Base-by-base conservation (phyloP, 2,329 filamentous ascomycete genomes). In the Curvularia sp. region DNA sequence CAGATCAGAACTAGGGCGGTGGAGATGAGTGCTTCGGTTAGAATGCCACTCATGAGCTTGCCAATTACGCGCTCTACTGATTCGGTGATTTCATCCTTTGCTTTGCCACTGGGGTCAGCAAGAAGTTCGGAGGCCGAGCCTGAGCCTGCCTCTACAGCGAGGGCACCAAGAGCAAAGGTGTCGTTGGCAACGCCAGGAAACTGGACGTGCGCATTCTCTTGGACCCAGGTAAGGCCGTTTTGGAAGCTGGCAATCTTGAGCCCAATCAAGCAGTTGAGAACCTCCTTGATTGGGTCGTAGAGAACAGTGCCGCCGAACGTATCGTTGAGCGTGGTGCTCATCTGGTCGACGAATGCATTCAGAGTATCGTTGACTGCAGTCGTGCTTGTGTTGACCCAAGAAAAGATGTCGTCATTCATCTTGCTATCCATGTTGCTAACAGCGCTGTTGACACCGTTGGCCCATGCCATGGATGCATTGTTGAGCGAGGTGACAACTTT, bases 211-310 rank as follows among this genome's bases (percentile, higher is more conserved):
- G 95, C 92, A 74, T 98, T 82, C 66, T 98, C 89, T 69, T 91
- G 86, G 10, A 97, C 90, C 94, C 94, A 99, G 0, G 91, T 96
- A n/a, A 98, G 83, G 12, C 90, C 95, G 72, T 90, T 89, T 75
- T 98, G 87, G 64, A 99, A 87, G 22, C 88, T 86, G 65, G 91
- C 87, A 62, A 98, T 84, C 81, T 98, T 98, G 71, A 96, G 83
- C 7, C 89, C 87, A 64, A 98, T 87, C n/a, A 98, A 83, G 73
- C 95, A 98, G 72, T 91, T 86, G 62, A 97, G 84, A 33, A 97
- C 87, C 43, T 91, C 89, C 70, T 87, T 83, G 70, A 97, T 88
- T 0, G 93, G 91, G 28, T 89, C 86, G 64, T 92, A 85, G 43
- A 97, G 88, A 42, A 93, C 79, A 0, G 94, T 97, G 47, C 87